phyloP scores from a whole-genome alignment of 768 basidiomycete species.

The Boletus patriciae region DNA sequence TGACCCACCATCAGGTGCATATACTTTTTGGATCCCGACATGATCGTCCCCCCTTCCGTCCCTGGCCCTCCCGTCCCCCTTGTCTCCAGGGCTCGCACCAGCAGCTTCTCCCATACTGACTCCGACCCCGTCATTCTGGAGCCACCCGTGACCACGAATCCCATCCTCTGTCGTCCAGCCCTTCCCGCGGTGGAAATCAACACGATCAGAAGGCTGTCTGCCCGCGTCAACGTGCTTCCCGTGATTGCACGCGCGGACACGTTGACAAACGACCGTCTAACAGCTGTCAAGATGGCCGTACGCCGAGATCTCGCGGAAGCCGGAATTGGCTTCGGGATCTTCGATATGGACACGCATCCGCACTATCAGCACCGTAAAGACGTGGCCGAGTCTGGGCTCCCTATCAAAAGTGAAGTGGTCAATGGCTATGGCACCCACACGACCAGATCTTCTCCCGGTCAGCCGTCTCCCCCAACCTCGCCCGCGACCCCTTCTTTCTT shows the following conservation, averaged over 20 bases:
- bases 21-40: slow-evolving; percentile 85
- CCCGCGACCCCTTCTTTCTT: slow-evolving; percentile 59
- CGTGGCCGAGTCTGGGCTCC: slow-evolving; percentile 41
- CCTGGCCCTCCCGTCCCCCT: slow-evolving; percentile 66
- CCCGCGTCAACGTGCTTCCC: slow-evolving; percentile 84
- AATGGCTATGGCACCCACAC: slow-evolving; percentile 52
- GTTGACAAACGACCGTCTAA: slow-evolving; percentile 78
- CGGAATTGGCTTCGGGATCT: slow-evolving; percentile 87
- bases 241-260: slow-evolving; percentile 81
- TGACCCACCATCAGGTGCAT: slow-evolving; percentile 58
- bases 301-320: slow-evolving; percentile 79
- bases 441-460: slow-evolving; percentile 51
- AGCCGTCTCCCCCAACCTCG: slow-evolving; percentile 65
- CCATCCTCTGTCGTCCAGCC: slow-evolving; percentile 63
- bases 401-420: slow-evolving; percentile 50
- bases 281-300: slow-evolving; percentile 76
- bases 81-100: slow-evolving; percentile 65
- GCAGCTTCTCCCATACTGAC: slow-evolving; percentile 71
- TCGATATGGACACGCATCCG: slow-evolving; percentile 69
- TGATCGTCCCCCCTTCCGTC: slow-evolving; percentile 70
- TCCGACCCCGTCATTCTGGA: slow-evolving; percentile 78
- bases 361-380: slow-evolving; percentile 45
- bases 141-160: slow-evolving; percentile 74
- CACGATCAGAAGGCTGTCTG: slow-evolving; percentile 76
- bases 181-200: slow-evolving; percentile 70